Base-by-base conservation (phyloP, 2,329 filamentous ascomycete genomes). In the Exophiala sp. region DNA sequence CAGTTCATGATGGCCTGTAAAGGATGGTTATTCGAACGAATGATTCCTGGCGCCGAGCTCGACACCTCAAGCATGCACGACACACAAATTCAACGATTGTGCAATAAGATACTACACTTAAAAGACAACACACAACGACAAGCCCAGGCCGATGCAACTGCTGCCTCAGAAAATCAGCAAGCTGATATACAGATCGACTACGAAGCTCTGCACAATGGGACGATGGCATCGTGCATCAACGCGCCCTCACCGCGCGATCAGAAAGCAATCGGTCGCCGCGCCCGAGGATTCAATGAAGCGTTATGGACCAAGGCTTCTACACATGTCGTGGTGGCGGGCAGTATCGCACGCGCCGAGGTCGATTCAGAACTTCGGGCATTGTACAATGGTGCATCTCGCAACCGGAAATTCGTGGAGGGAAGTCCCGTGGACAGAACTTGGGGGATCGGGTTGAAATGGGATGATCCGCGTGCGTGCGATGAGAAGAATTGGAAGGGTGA, bases 1-100 rank as follows among this genome's bases (percentile, higher is more conserved):
- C 57, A 58, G 35, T 50, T 48, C 34, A 54, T 60, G 47, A 60
- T 60, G 57, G 54, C 57, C 9, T 48, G 35, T 16, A 58, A 60
- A 35, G 57, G 36, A 6, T 60, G 54, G 50, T 34, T 57, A 8
- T 60, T 57, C 33, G 54, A 57, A 38, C 35, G 46, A 3, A 44
- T 14, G 24, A 29, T 36, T 29, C 20, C n/a, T 29, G 34, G 34
- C 9, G 18, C 41, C n/a, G 39, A 50, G 33, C 14, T 21, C 12
- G 47, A 50, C 10, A 16, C 24, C 8, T 14, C 38, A 1, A 5
- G 4, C 16, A 16, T 47, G 45, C 6, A 35, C 20, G 9, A 16
- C 3, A 36, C 14, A 14, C 14, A 16, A 3, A 10, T 36, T 14
- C 18, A 36, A 9, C 9, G 9, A 3, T 18, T 47, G 8, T 47